These are phyloP conservation scores for Puccinia triticina DNA, from an alignment of 1,284 basidiomycete genomes.

Conservation along the genomic window DNA sequence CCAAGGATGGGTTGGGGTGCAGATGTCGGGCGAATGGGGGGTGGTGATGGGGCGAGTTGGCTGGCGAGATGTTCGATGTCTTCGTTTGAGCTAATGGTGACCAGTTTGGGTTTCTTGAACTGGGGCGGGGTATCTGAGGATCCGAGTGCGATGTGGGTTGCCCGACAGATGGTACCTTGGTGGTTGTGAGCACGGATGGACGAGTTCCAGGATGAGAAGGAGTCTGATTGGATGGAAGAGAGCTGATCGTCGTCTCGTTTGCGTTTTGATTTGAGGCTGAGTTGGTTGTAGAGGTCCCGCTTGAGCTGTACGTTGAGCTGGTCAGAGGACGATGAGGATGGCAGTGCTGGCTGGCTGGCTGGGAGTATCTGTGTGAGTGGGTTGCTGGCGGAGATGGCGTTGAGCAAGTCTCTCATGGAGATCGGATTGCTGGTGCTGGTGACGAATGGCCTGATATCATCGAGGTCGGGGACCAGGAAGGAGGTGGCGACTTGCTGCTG, in stretches of 20 bases:
- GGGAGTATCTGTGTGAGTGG: not conserved
- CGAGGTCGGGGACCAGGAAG: conserved; percentile 29
- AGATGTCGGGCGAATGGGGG: not conserved
- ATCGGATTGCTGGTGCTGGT: conserved; percentile 2
- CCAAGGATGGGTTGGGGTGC: conserved; percentile 25
- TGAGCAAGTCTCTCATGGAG: conserved; percentile 31
- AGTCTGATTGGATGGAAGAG: not conserved
- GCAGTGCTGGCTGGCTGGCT: not conserved
- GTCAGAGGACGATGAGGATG: not conserved
- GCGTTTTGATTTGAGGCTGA: conserved; percentile 13
- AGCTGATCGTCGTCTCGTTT: not conserved
- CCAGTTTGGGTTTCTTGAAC: conserved; percentile 19
- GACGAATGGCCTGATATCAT: conserved; percentile 32
- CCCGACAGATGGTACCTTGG: not conserved
- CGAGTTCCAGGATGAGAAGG: conserved; percentile 7
- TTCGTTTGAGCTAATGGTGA: conserved; percentile 2
- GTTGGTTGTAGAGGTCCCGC: not conserved
- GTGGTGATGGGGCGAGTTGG: not conserved
- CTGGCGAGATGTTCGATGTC: not conserved
- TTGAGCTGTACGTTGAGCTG: conserved; percentile 22
- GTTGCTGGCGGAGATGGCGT: conserved; percentile 17
- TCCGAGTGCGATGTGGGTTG: not conserved
- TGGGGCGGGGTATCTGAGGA: not conserved
- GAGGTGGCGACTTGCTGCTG: not conserved
- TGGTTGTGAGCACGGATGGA: conserved; percentile 1